A percentile compares a stretch with the other conserved stretches of the same genome.
phyloP scores from a whole-genome alignment of 2,329 filamentous ascomycete species.

The Colletotrichum navitas region DNA sequence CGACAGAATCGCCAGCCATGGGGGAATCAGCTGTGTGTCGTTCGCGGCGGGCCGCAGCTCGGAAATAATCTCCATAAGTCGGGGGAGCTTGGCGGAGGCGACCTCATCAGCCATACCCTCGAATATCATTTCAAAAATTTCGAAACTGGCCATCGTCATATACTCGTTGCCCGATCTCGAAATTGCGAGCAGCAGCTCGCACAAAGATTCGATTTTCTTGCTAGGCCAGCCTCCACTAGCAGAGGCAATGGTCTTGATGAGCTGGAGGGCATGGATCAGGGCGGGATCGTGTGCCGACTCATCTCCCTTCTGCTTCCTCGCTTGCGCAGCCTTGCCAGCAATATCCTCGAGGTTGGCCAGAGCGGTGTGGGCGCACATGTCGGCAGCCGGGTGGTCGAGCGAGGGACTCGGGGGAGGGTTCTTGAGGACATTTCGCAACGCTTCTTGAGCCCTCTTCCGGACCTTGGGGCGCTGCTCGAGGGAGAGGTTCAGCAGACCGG shows the following conservation, averaged over 20 bases:
- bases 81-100: conserved; percentile 88
- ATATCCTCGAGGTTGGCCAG: conserved; percentile 84
- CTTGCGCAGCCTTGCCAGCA: conserved; percentile 70
- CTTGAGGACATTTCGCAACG: conserved; percentile 84
- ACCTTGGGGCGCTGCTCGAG: conserved; percentile 94
- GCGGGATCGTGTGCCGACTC: conserved; percentile 79
- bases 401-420: conserved; percentile 91
- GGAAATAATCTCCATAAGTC: conserved; percentile 89
- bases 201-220: conserved; percentile 92
- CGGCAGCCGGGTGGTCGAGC: conserved; percentile 92
- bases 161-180: conserved; percentile 93
- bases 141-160: conserved; percentile 95
- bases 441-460: conserved; percentile 91
- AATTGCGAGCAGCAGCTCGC: conserved; percentile 89
- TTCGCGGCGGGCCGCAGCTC: conserved; percentile 92
- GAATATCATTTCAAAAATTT: conserved; percentile 98
- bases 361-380: conserved; percentile 95
- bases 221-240: conserved; percentile 96
- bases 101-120: conserved; percentile 90
- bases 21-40: conserved; percentile 92
- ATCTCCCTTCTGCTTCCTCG: conserved; percentile 73
- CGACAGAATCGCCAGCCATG: conserved; percentile 96
- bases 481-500: conserved; percentile 85
- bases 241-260: conserved; percentile 89
- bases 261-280: conserved; percentile 90